These are phyloP conservation scores for Pleodorina starrii DNA, from an alignment of 139 green algal genomes.

Conservation along the genomic window DNA sequence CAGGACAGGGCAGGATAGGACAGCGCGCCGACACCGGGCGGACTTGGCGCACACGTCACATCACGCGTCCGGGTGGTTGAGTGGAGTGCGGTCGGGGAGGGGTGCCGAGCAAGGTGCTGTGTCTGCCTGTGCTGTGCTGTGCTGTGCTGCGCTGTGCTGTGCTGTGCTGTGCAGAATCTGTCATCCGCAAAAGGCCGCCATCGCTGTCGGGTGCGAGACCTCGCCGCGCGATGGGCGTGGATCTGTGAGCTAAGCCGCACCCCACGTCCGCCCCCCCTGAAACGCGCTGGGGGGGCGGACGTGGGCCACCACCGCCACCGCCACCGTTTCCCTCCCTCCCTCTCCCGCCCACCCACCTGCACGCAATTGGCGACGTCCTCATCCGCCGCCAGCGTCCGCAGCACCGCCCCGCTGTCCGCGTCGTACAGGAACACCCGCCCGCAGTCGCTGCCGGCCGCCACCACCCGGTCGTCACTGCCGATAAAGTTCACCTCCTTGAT, in stretches of 20 bases:
- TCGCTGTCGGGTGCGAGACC: too few relatives aligned
- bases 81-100: not conserved
- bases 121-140: not conserved
- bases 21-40: too few relatives aligned
- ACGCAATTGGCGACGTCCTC: constrained; percentile 89
- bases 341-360: constrained; percentile 34
- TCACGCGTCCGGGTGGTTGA: not conserved
- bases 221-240: not conserved
- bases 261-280: not conserved
- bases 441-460: constrained; percentile 85
- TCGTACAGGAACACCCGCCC: constrained; percentile 88
- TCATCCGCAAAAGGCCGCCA: not conserved
- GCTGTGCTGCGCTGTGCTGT: not conserved
- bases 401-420: constrained; percentile 59
- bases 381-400: constrained; percentile 77
- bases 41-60: not conserved
- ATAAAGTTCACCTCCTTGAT: constrained; percentile 91
- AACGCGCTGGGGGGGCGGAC: not conserved
- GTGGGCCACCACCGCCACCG: not conserved
- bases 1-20: too few relatives aligned
- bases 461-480: constrained; percentile 69
- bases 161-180: not conserved
- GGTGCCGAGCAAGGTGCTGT: not conserved
- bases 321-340: not conserved
- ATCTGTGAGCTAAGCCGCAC: not conserved